Base-by-base conservation (phyloP, 225 moss, liverwort and hornwort species). In the Thuidium tamariscinum region DNA sequence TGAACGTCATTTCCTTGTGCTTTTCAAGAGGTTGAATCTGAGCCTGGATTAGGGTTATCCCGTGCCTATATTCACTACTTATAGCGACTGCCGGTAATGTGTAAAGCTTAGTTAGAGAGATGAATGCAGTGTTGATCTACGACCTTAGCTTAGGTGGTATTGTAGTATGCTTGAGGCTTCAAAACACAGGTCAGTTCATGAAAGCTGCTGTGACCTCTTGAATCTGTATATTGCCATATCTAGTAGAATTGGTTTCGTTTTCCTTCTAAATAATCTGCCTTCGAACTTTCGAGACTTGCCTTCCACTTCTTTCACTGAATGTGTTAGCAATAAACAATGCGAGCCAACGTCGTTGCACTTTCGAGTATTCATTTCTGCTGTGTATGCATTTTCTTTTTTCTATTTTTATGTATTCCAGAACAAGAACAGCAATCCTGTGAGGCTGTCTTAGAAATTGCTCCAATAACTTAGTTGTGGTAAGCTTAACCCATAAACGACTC, bases 1-100 rank as follows among this genome's bases (percentile, higher is more conserved):
- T 64, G 97, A 99, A 93, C 97, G 98, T 79, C 97, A 97, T 86
- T 99, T 99, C 90, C 93, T 99, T 66, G 97, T 99, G 72, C 94
- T 99, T 63, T 99, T 99, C 83, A 97, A 97, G 79, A 94, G 97
- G 90, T 88, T 99, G 73, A 96, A 95, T 55, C 86, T 99, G 85
- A 97, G 89, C 85, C 46, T 99, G 87, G 91, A 79, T 66, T 89
- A 89, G 88, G 73, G 66, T 52, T 21, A 49, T 81, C 59, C 32
- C 66, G 30, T 73, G 79, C 79, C 62, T 57, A 56, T 84, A 23
- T 90, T 60, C 79, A 63, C 82, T 72, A 86, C 65, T 57, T 85
- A 36, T 76, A 83, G 88, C 76, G 54, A 80, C 73, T 81, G 84
- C 34, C 39, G 68, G 76, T 83, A 76, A 42, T 76, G 83, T 85